Evolutionary conservation across 768 basidiomycete genomes (phyloP).

Genomic region (Inosperma sp.): DNA sequence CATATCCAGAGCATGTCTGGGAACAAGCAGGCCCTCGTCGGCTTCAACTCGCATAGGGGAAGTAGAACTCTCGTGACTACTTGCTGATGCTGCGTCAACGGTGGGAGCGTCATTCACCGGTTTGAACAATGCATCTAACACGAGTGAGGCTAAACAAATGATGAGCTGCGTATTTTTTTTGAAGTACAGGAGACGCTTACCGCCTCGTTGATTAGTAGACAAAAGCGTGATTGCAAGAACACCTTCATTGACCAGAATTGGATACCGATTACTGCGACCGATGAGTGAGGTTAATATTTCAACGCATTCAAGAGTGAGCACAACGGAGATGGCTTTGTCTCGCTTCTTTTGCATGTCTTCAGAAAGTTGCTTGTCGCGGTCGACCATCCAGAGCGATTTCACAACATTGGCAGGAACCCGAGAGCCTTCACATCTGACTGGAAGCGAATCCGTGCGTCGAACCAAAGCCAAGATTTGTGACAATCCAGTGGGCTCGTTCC

Average conservation of each 20-base stretch:
- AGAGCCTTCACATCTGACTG: conserved; percentile 86
- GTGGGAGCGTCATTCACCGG: conserved; percentile 33
- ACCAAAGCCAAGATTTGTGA: conserved; percentile 70
- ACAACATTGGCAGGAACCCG: conserved; percentile 84
- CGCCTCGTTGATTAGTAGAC: conserved; percentile 58
- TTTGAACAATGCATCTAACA: conserved; percentile 54
- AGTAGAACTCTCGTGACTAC: conserved; percentile 47
- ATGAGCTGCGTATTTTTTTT: neutral
- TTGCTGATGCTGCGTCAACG: conserved; percentile 34
- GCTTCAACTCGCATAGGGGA: conserved; percentile 40
- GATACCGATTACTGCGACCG: conserved; percentile 72
- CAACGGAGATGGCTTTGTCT: conserved; percentile 46
- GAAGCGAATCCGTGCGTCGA: conserved; percentile 72
- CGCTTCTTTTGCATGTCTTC: conserved; percentile 45
- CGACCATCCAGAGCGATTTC: conserved; percentile 68
- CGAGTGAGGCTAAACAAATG: conserved; percentile 48
- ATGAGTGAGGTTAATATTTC: conserved; percentile 67
- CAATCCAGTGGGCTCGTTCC: conserved; percentile 43
- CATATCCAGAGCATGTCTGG: conserved; percentile 62
- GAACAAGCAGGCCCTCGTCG: conserved; percentile 38
- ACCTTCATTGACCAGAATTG: conserved; percentile 84
- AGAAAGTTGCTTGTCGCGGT: conserved; percentile 25
- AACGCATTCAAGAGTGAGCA: conserved; percentile 52
- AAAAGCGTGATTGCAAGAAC: conserved; percentile 79
- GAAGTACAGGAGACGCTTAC: conserved; percentile 33